Evolutionary conservation across 768 basidiomycete species (phyloP).

Genomic region (Psilocybe tampanensis): DNA sequence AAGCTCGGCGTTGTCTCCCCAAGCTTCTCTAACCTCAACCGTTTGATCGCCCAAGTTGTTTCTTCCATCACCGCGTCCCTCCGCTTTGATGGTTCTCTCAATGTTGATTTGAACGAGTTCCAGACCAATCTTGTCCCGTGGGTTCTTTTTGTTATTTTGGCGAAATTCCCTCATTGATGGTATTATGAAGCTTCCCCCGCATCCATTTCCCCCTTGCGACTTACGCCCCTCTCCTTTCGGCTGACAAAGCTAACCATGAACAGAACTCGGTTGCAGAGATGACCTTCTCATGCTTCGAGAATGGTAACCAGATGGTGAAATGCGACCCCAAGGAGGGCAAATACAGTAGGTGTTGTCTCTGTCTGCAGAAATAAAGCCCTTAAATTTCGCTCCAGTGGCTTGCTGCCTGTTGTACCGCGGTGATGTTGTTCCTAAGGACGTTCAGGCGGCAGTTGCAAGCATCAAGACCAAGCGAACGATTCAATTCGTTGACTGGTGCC

Average conservation of each 20-base stretch:
- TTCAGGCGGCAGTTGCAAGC: constrained; percentile 85
- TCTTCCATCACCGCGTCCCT: constrained; percentile 96
- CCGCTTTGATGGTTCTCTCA: constrained; percentile 95
- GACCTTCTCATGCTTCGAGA: constrained; percentile 98
- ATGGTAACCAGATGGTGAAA: constrained; percentile 92
- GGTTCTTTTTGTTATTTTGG: constrained; percentile 32
- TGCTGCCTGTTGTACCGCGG: constrained; percentile 92
- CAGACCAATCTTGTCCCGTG: constrained; percentile 98
- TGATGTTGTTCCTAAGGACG: constrained; percentile 95
- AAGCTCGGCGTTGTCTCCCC: constrained; percentile 84
- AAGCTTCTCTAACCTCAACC: constrained; percentile 91
- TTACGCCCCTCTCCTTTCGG: constrained; percentile 90
- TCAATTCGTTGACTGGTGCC: constrained; percentile 98
- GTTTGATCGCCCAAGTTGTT: constrained; percentile 96
- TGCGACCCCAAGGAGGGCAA: constrained; percentile 98
- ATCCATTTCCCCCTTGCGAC: constrained; percentile 98
- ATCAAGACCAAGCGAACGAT: constrained; percentile 98
- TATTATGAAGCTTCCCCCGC: constrained; percentile 76
- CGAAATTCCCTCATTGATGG: not conserved
- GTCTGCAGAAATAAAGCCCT: not conserved
- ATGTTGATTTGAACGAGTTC: constrained; percentile 97
- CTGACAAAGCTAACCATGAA: constrained; percentile 95
- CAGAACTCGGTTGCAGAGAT: constrained; percentile 97
- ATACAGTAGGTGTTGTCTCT: constrained; percentile 70
- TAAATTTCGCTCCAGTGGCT: constrained; percentile 58